Base-by-base conservation (phyloP, 805 yeast genomes). In the Pichia scutulata region DNA sequence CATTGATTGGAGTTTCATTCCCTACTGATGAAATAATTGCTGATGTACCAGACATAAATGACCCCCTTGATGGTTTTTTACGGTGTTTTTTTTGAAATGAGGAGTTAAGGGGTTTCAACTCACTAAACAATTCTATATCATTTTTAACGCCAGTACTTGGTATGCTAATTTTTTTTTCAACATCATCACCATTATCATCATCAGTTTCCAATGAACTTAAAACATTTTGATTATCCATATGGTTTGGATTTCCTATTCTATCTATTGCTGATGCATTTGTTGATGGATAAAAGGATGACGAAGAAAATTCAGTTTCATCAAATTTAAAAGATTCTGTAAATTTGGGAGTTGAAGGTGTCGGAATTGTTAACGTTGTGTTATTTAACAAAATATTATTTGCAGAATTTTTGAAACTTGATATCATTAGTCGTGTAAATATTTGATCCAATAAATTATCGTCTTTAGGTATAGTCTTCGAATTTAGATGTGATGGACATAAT, bases 11-110 rank as follows among this genome's bases (percentile, higher is more conserved):
- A 12, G 42, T 39, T 16, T 46, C 43, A 28, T 42, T 39, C 1
- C 63, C 48, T 7, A 58, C 71, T 2, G 71, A 67, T 1, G 70
- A 62, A 7, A 68, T 57, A 16, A 67, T 65, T 4, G 70, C 64
- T 0, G 69, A 62, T 0, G 61, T 59, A 2, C 69, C 72, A 16
- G 68, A 61, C 2, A 60, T 56, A 2, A 64, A 58, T 1, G 71
- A 68, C 4, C 70, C 71, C 22, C 71, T 56, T 4, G 70, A 65
- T 9, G 64, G 60, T 49, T 58, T 66, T 47, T 60, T 60, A 7
- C 48, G 45, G 48, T 63, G 68, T 28, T 24, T 42, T 23, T 40
- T 40, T 24, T 21, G 33, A 21, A 41, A 25, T 8, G 47, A 16
- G 3, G 37, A 13, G 26, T 40, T 45, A 12, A 26, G 10, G 3